Base-by-base conservation (phyloP, 2,329 filamentous ascomycete genomes). In the Aureobasidium leucospermi region DNA sequence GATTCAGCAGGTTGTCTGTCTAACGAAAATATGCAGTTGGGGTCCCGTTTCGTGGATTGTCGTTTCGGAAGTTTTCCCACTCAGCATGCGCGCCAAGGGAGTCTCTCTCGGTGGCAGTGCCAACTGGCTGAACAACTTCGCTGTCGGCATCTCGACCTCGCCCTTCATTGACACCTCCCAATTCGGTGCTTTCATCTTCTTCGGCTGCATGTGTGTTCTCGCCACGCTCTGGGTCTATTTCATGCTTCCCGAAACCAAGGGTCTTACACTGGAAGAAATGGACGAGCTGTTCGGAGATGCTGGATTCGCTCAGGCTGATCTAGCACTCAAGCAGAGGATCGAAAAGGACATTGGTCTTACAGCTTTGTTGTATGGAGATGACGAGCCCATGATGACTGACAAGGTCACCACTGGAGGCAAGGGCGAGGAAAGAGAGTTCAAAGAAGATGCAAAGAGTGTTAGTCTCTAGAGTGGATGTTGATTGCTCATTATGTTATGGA, bases 11-110 rank as follows among this genome's bases (percentile, higher is more conserved):
- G 7, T 31, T 13, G 8, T 49, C 3, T 23, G 23, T 5, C 48
- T 52, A 6, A 39, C 48, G 29, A 31, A 52, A n/a, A n/a, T 10
- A 23, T 2, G 1, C 5, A 52, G 51, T 43, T 91, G 87, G 87
- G 86, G 87, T 15, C 59, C 59, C 7, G 59, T 60, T 3, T 48
- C 59, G 3, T 60, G 59, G 59, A 57, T 60, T 23, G 60, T 62
- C 7, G 63, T 67, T 2, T 60, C 64, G 1, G 68, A 70, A 53
- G 63, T 70, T 38, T 70, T 67, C 39, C 67, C 67, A 2, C 58
- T 68, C 23, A 61, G 58, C 15, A 63, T 65, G 46, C 61, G 68
- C n/a, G 63, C 67, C n/a, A 67, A 69, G 23, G 67, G 67, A n/a
- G 65, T 67, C 3, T 61, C 62, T 6, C 28, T 67, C n/a, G 63